Percentiles rank a stretch among this genome's conserved stretches.
Conservation (phyloP, 139 green algal genomes). For the Micractinium sp. region DNA sequence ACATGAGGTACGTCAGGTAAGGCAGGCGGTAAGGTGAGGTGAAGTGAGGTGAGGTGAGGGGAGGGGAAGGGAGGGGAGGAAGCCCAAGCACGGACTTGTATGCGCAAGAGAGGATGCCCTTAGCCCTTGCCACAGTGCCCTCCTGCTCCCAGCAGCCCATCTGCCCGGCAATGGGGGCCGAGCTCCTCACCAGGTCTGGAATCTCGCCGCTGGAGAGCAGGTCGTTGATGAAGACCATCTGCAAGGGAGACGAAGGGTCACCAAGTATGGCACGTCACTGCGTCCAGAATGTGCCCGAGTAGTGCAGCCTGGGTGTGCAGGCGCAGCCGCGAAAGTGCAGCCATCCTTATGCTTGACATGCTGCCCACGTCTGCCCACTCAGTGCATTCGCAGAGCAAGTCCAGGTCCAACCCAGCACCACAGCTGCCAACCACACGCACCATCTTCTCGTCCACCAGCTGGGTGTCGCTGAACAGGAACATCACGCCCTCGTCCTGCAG, state of each 20-base stretch:
- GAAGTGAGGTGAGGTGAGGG: not conserved
- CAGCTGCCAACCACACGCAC: not conserved
- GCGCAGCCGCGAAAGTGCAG: too few species aligned
- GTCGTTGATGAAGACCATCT: constrained; percentile 90
- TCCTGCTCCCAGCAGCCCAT: too few species aligned
- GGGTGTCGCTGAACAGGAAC: constrained; percentile 87
- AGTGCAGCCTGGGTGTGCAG: too few species aligned
- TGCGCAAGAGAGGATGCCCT: too few species aligned
- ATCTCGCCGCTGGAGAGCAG: constrained; percentile 87
- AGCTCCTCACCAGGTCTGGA: constrained; percentile 67
- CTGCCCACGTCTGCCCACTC: too few species aligned
- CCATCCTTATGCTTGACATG: too few species aligned
- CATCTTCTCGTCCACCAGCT: constrained; percentile 89
- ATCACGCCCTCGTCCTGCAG: constrained; percentile 80
- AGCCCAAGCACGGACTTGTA: too few species aligned
- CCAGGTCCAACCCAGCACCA: too few species aligned
- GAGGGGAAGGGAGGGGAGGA: not conserved
- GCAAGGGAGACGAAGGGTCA: not conserved
- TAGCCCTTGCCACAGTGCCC: not conserved
- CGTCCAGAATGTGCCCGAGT: too few species aligned
- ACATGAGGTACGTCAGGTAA: not conserved
- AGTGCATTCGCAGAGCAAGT: too few species aligned
- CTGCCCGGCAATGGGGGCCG: too few species aligned
- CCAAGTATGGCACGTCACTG: too few species aligned
- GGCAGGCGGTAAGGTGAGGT: not conserved